Percentiles rank a stretch among this genome's conserved stretches.
These are phyloP conservation scores for Hebeloma cylindrosporum DNA, from an alignment of 768 basidiomycete genomes.

Conservation along the genomic window DNA sequence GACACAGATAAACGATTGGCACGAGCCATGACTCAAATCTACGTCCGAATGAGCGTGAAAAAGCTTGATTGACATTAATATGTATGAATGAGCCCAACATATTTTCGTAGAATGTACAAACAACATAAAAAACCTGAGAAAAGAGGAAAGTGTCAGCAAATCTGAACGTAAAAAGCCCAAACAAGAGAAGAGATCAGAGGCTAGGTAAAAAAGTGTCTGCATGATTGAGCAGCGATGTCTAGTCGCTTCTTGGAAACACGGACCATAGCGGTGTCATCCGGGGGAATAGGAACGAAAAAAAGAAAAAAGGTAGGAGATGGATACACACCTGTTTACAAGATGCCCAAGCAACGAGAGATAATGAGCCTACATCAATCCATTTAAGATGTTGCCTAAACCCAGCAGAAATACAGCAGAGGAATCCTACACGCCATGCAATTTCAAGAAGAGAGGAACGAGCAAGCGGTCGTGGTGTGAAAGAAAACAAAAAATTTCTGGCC, in stretches of 20 bases:
- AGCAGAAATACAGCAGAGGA: no score
- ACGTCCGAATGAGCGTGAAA: no score
- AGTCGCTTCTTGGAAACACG: slow-evolving; percentile 95
- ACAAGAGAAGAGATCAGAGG: slow-evolving; percentile 51
- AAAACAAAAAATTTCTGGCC: slow-evolving; percentile 4
- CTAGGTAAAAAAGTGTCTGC: slow-evolving; percentile 74
- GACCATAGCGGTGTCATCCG: slow-evolving; percentile 89
- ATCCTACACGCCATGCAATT: neutral
- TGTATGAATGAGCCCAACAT: no score
- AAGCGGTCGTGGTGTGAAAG: neutral
- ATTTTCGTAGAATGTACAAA: no score
- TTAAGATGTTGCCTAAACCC: no score
- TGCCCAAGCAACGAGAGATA: no score
- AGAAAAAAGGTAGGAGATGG: neutral
- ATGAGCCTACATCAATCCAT: no score
- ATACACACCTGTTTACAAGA: no score
- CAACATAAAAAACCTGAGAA: no score
- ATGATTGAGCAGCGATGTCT: slow-evolving; percentile 83
- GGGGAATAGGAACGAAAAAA: slow-evolving; percentile 20
- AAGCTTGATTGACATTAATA: no score
- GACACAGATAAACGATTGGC: no score
- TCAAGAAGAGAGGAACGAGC: slow-evolving; percentile 1
- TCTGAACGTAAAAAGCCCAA: neutral
- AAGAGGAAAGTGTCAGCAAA: neutral
- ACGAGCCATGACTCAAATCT: no score